Base-by-base conservation (phyloP, 495 filamentous ascomycete genomes). In the Aspergillus ostianus region DNA sequence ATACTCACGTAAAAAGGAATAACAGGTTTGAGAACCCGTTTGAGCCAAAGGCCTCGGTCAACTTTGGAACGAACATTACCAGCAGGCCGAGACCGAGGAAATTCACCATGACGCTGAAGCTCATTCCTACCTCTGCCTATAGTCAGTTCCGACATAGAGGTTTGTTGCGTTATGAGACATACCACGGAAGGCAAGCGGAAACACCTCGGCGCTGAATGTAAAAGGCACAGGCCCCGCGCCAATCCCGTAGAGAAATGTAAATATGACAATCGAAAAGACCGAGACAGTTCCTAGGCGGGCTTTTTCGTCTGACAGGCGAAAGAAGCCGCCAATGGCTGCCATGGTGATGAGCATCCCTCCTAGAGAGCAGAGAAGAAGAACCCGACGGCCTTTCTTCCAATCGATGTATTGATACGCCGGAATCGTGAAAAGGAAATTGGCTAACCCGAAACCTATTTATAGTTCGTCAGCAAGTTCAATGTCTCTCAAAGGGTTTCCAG, bases 111-210 rank as follows among this genome's bases (percentile, higher is more conserved):
- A 90, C 87, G 8, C 87, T 80, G 63, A 86, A 87, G 3, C 78
- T 81, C 87, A 91, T 91, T 47, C 88, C 88, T 15, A 88, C 77
- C 64, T 90, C 69, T 71, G 32, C 9, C 26, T 27, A 8, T 12
- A 15, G 3, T 58, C 27, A 53, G 54, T 56, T 32, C 30, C 30
- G 10, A 47, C 13, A 32, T 32, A 7, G 10, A 32, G 10, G 1
- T 1, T 32, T 12, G 13, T 27, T 17, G 3, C 23, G 17, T 50
- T 56, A 41, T 13, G 10, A 41, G 13, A 17, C 36, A 46, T 53
- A 69, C 64, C 87, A 50, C 87, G 82, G 69, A 90, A 86, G 8
- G 80, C 85, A 0, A 91, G 76, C 0, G 88, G 88, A 68, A 86
- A 90, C 0, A 89, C 88, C 66, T 92, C 88, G 30, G 88, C 87